These are phyloP conservation scores for Agrocybe pediades DNA, from an alignment of 768 basidiomycete genomes.

Conservation along the genomic window DNA sequence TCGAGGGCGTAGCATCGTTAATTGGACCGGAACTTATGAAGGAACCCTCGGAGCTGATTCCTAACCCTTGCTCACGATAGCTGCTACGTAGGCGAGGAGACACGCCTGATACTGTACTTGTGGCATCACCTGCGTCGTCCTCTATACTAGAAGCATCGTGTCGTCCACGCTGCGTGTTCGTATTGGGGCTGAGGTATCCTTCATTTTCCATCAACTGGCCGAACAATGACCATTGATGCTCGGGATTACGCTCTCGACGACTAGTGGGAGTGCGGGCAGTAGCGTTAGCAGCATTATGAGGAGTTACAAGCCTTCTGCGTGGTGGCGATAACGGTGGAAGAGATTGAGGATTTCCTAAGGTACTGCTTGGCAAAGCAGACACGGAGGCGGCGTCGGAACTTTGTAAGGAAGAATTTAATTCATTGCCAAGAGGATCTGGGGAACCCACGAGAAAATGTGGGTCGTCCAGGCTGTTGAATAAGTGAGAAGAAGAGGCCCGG, in stretches of 20 bases:
- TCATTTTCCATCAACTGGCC: constrained; percentile 74
- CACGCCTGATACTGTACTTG: constrained; percentile 8
- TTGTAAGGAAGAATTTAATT: neutral
- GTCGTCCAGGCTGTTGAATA: constrained; percentile 7
- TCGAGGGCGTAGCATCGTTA: neutral
- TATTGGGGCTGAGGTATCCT: constrained; percentile 32
- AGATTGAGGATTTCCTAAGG: constrained; percentile 5
- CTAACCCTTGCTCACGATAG: neutral
- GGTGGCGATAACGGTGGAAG: constrained; percentile 6
- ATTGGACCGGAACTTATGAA: neutral
- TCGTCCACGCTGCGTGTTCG: constrained; percentile 8
- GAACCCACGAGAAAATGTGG: constrained; percentile 13
- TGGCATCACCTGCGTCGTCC: constrained; percentile 7
- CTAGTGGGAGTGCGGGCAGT: constrained; percentile 1
- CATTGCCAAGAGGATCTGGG: constrained; percentile 7
- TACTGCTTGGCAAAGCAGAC: constrained; percentile 1
- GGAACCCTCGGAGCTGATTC: neutral
- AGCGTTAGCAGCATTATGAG: constrained; percentile 1
- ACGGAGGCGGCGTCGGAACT: neutral
- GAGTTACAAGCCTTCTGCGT: constrained; percentile 7
- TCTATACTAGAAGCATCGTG: constrained; percentile 4
- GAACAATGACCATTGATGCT: constrained; percentile 67
- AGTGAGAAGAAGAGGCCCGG: constrained; percentile 3
- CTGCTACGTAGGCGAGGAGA: constrained; percentile 3
- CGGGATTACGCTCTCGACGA: constrained; percentile 17